Conservation (phyloP, 768 basidiomycete species). For the Naganishia randhawae region DNA sequence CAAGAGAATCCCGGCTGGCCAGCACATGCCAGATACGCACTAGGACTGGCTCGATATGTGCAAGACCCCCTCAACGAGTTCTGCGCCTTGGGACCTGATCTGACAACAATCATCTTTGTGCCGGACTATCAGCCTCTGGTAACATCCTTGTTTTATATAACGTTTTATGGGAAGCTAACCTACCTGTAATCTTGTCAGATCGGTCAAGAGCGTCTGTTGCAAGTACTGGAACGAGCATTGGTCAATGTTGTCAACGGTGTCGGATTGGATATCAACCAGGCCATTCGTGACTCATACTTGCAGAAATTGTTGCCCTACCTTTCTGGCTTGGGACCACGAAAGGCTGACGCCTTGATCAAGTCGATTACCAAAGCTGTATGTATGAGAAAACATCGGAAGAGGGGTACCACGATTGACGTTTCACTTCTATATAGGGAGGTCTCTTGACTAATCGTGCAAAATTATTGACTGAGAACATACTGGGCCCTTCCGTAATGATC, state of each 20-base stretch:
- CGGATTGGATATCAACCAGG: constrained; percentile 94
- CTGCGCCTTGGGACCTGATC: constrained; percentile 79
- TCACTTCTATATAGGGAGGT: constrained; percentile 64
- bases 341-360: constrained; percentile 73
- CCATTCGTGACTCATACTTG: constrained; percentile 82
- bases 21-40: constrained; percentile 78
- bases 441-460: constrained; percentile 72
- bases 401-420: constrained; percentile 23
- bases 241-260: constrained; percentile 88
- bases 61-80: constrained; percentile 95
- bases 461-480: constrained; percentile 76
- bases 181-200: constrained; percentile 57
- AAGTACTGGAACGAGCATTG: constrained; percentile 75
- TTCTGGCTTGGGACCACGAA: constrained; percentile 89
- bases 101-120: constrained; percentile 75
- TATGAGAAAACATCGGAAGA: constrained; percentile 28
- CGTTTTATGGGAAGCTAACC: not conserved
- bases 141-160: constrained; percentile 39
- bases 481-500: constrained; percentile 83
- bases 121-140: constrained; percentile 84
- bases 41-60: constrained; percentile 84
- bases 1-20: constrained; percentile 78
- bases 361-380: constrained; percentile 69
- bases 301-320: constrained; percentile 82
- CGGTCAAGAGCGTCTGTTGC: constrained; percentile 74